A percentile compares a stretch with the other conserved stretches of the same genome.
Conservation (phyloP, 106 monocot species). For the Agapanthus africanus region DNA sequence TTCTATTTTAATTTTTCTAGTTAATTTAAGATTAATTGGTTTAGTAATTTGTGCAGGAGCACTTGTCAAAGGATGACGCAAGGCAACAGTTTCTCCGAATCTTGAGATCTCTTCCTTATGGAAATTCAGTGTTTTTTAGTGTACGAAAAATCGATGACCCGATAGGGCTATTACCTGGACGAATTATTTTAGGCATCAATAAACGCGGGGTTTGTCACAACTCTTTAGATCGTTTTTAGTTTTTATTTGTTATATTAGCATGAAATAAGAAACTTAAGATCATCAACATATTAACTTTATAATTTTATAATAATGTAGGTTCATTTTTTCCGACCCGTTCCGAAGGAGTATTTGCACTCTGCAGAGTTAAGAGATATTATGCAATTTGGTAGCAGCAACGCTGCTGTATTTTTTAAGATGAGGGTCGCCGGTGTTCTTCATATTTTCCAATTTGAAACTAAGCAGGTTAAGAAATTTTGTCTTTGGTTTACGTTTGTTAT, state of each 20-base stretch:
- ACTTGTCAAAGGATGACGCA: constrained; percentile 92
- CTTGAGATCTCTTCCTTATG: constrained; percentile 79
- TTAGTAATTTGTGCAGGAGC: constrained; percentile 45
- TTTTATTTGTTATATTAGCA: too few relatives aligned
- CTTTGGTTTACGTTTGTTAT: too few relatives aligned
- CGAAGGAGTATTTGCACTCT: constrained; percentile 96
- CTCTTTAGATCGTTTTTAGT: too few relatives aligned
- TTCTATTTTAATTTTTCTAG: neutral
- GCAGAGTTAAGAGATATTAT: constrained; percentile 99
- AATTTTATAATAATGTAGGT: constrained; percentile 61
- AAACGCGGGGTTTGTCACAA: constrained; percentile 81
- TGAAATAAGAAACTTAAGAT: neutral
- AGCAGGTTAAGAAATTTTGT: too few relatives aligned
- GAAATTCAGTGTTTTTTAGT: constrained; percentile 88
- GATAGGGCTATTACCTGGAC: constrained; percentile 89
- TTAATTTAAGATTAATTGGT: neutral
- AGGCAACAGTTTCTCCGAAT: constrained; percentile 94
- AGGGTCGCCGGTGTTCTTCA: constrained; percentile 98
- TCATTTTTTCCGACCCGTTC: constrained; percentile 99
- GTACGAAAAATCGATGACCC: constrained; percentile 98
- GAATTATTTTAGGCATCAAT: constrained; percentile 91
- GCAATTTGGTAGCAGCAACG: constrained; percentile 99
- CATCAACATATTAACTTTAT: neutral
- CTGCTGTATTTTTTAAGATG: constrained; percentile 99
- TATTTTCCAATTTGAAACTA: constrained; percentile 98